phyloP scores from a whole-genome alignment of 2,329 filamentous ascomycete species.

The Leptographium wingfieldii region DNA sequence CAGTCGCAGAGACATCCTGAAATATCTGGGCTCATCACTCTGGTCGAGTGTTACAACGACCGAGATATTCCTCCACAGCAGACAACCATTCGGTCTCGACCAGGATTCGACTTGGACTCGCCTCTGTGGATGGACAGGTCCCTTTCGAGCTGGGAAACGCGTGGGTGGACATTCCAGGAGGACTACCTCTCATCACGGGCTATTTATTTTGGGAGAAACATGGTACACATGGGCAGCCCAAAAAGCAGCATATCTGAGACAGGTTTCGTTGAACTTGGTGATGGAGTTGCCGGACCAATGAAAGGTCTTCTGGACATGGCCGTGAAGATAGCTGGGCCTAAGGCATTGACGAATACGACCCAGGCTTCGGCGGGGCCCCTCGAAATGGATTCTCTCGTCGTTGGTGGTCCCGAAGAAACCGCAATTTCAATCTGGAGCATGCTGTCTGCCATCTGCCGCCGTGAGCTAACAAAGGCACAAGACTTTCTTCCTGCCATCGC shows the following conservation, averaged over 20 bases:
- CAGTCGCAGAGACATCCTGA: not conserved
- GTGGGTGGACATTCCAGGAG: slow-evolving; percentile 4
- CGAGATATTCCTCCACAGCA: not conserved
- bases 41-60: not conserved
- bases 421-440: not conserved
- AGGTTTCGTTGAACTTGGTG: not conserved
- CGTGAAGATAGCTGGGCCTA: not conserved
- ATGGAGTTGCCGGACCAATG: not conserved
- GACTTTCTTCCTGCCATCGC: slow-evolving; percentile 1
- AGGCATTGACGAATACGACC: not conserved
- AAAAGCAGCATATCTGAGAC: not conserved
- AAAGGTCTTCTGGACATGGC: not conserved
- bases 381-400: not conserved
- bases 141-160: not conserved
- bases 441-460: not conserved
- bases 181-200: not conserved
- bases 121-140: not conserved
- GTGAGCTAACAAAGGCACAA: not conserved
- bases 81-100: not conserved
- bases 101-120: not conserved
- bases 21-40: not conserved
- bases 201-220: not conserved
- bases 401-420: not conserved
- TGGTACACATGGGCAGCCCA: not conserved
- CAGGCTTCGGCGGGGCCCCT: not conserved